phyloP scores from a whole-genome alignment of 2,329 filamentous ascomycete species.

The Kalmusia sp. region DNA sequence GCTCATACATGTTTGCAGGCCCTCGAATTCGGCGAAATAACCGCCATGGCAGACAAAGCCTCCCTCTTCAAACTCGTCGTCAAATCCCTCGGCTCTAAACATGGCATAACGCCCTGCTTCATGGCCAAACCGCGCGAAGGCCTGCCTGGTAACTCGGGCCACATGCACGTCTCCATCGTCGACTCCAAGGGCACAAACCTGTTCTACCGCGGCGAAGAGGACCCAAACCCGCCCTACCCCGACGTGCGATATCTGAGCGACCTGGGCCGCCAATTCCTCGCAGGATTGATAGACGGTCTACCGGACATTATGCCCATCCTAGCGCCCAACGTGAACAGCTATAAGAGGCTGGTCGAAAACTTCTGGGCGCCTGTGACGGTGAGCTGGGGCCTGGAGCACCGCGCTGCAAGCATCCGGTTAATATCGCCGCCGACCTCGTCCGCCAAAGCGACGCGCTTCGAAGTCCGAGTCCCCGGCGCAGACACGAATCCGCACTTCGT shows the following conservation, averaged over 20 bases:
- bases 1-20: conserved; percentile 56
- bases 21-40: conserved; percentile 86
- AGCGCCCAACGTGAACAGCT: conserved; percentile 94
- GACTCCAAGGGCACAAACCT: conserved; percentile 84
- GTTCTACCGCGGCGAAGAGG: conserved; percentile 74
- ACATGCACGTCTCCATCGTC: conserved; percentile 92
- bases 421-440: conserved; percentile 89
- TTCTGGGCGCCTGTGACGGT: conserved; percentile 99
- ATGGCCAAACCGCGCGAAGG: conserved; percentile 97
- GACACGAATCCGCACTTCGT: conserved; percentile 91
- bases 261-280: conserved; percentile 89
- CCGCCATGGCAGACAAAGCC: conserved; percentile 89
- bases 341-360: conserved; percentile 97
- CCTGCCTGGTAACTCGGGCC: conserved; percentile 91
- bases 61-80: conserved; percentile 94
- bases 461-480: conserved; percentile 91
- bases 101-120: conserved; percentile 94
- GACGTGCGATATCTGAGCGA: conserved; percentile 83
- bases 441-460: conserved; percentile 85
- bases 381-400: conserved; percentile 95
- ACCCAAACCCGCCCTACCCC: conserved; percentile 65
- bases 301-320: conserved; percentile 96
- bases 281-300: conserved; percentile 85
- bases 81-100: conserved; percentile 84
- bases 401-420: conserved; percentile 86